Conservation (phyloP, 768 basidiomycete species). For the Trametes cinnabarina region DNA sequence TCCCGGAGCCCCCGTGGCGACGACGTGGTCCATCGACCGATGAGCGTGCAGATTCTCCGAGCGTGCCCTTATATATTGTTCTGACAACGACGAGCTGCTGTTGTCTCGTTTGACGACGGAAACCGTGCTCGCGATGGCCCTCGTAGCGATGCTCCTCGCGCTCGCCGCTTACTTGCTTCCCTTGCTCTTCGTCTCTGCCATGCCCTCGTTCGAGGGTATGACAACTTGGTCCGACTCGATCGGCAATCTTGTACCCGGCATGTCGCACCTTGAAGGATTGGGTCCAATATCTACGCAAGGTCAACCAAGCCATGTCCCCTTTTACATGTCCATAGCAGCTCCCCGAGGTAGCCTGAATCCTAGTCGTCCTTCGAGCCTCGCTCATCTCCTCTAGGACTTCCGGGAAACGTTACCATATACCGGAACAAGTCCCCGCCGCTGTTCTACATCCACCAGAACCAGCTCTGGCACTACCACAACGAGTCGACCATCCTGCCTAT, state of each 20-base stretch:
- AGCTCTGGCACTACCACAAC: conserved; percentile 55
- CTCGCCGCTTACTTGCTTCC: conserved; percentile 4
- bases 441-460: conserved; percentile 53
- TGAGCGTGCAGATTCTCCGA: conserved; percentile 14
- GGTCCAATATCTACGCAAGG: conserved; percentile 15
- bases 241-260: conserved; percentile 26
- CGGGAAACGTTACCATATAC: conserved; percentile 48
- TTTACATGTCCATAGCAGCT: conserved; percentile 23
- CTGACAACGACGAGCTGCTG: not conserved
- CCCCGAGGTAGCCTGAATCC: conserved; percentile 18
- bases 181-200: conserved; percentile 13
- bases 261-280: conserved; percentile 23
- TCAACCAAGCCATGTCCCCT: conserved; percentile 1
- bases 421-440: conserved; percentile 38
- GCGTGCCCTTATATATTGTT: conserved; percentile 7
- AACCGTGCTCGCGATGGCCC: not conserved
- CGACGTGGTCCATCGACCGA: conserved; percentile 10
- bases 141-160: conserved; percentile 14
- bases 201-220: conserved; percentile 27
- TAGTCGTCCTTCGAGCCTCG: not conserved
- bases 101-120: not conserved
- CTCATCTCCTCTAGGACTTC: conserved; percentile 36
- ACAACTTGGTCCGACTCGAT: conserved; percentile 21
- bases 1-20: conserved; percentile 9
- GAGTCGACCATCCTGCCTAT: conserved; percentile 54